Evolutionary conservation across 1,284 basidiomycete species (phyloP), one percentile per base, ranked within the genome.

Genomic region (Leccinum fallax): DNA sequence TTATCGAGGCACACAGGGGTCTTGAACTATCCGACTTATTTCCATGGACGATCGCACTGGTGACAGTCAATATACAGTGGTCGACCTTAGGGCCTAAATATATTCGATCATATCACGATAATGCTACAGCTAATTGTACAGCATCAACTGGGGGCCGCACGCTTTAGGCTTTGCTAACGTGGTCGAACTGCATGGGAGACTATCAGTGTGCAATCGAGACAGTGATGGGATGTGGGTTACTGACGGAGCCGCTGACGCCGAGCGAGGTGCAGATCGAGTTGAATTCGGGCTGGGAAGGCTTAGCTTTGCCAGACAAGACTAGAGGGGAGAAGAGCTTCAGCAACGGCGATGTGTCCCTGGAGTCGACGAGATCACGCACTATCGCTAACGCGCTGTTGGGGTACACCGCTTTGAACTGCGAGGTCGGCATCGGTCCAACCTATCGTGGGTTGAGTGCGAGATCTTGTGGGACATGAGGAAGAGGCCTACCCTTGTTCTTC

Each of bases 201-300:
- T 16, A 52, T 63, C 10, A 64, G 40, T 13, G 40, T 34, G 9
- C 28, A 49, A 54, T 65, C 49, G 21, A 9, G 30, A 38, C 5
- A 16, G 5, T 5, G 26, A 48, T 4, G 5, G 5, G 8, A 16
- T 4, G 4, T 16, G 16, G 2, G 30, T 1, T 6, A 72, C 67
- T 61, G 16, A 71, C 73, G 10, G 55, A 0, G 34, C 7, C 57
- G 24, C 72, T 77, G 69, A 88, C 81, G 53, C 71, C 76, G 46
- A 89, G 77, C 8, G 70, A 81, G 0, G 21, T 28, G 1, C 85
- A 83, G 63, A 89, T 79, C 19, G 75, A 74, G 60, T 78, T 72
- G 74, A 87, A 88, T 72, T 89, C 87, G 0, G 66, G 69, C 6
- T 74, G 66, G 16, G 82, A 85, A 13, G 88, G 81, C 59, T 70